phyloP scores from a whole-genome alignment of 1,284 basidiomycete species.

The Cryptococcus sp. region DNA sequence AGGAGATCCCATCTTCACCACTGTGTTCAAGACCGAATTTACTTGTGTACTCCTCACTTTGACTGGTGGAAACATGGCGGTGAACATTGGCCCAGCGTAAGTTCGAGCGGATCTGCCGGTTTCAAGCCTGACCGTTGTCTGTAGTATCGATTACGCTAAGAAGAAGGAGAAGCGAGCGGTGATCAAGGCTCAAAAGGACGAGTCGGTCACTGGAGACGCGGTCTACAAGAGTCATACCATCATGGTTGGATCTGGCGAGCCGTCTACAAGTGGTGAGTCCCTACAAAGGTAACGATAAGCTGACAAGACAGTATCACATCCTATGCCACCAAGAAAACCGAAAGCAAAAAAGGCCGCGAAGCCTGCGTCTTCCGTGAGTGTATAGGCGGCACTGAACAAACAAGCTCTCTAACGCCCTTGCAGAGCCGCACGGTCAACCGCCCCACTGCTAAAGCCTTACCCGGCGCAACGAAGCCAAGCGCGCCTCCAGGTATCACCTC shows the following conservation, averaged over 20 bases:
- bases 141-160: conserved; percentile 83
- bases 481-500: conserved; percentile 42
- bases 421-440: conserved; percentile 38
- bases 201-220: conserved; percentile 77
- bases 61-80: conserved; percentile 73
- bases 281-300: not conserved
- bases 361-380: conserved; percentile 40
- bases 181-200: conserved; percentile 89
- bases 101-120: conserved; percentile 41
- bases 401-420: not conserved
- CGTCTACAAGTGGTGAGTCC: conserved; percentile 64
- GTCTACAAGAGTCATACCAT: conserved; percentile 93
- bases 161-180: conserved; percentile 94
- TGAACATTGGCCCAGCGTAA: conserved; percentile 75
- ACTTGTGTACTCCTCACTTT: conserved; percentile 77
- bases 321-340: conserved; percentile 83
- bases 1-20: conserved; percentile 91
- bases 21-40: conserved; percentile 96
- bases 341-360: conserved; percentile 48
- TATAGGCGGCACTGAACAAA: not conserved
- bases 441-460: conserved; percentile 48
- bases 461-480: conserved; percentile 51
- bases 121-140: conserved; percentile 7
- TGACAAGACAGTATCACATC: conserved; percentile 61
- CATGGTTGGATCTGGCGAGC: conserved; percentile 83